phyloP scores from a whole-genome alignment of 2,329 filamentous ascomycete genomes.

The Botrytis deweyae region DNA sequence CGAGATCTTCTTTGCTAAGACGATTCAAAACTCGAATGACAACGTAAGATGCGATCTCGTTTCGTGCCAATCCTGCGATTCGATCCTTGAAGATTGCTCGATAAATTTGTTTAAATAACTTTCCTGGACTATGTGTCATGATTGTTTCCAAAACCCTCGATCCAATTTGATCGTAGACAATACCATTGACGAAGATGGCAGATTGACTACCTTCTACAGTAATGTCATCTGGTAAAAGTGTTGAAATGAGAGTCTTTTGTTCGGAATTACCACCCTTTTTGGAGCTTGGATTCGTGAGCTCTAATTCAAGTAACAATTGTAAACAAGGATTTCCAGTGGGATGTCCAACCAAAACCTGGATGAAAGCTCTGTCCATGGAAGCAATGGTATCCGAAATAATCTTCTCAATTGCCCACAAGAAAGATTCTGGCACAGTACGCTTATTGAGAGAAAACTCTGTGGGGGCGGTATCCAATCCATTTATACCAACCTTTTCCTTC shows the following conservation, averaged over 20 bases:
- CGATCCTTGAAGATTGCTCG: conserved; percentile 75
- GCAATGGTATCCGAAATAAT: conserved; percentile 76
- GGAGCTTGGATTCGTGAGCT: conserved; percentile 72
- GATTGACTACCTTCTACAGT: conserved; percentile 71
- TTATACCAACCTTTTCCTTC: conserved; percentile 77
- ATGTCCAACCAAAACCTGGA: conserved; percentile 82
- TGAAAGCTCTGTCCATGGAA: conserved; percentile 73
- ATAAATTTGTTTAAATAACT: conserved; percentile 87
- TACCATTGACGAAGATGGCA: conserved; percentile 77
- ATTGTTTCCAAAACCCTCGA: conserved; percentile 88
- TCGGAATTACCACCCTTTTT: conserved; percentile 56
- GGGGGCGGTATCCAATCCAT: conserved; percentile 50
- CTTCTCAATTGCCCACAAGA: conserved; percentile 73
- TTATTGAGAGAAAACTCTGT: conserved; percentile 48
- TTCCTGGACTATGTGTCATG: conserved; percentile 76
- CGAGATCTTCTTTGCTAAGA: conserved; percentile 81
- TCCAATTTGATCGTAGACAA: conserved; percentile 87
- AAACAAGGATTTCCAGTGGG: conserved; percentile 88
- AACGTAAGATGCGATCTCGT: conserved; percentile 87
- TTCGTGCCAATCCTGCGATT: conserved; percentile 77
- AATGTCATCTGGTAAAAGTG: conserved; percentile 76
- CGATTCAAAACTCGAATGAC: conserved; percentile 80
- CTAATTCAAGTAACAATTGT: conserved; percentile 85
- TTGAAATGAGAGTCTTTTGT: conserved; percentile 63
- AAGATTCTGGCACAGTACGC: conserved; percentile 73